Base-by-base conservation (phyloP, 495 filamentous ascomycete genomes). In the Neurospora tetraspora region DNA sequence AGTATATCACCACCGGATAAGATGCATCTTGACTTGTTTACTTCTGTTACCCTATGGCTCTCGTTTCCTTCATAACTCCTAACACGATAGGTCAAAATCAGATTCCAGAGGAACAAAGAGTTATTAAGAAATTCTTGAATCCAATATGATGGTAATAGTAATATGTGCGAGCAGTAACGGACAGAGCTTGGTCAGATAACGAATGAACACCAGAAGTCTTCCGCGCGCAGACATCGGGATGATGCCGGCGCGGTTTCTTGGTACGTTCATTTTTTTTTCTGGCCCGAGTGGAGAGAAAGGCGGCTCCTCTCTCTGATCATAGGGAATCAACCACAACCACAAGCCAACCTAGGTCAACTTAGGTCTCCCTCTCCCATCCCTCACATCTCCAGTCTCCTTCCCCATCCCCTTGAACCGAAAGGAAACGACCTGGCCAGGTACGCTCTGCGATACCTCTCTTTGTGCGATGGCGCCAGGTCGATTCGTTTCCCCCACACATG, bases 41-140 rank as follows among this genome's bases (percentile, higher is more conserved):
- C n/a, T n/a, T n/a, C n/a, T n/a, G n/a, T n/a, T n/a, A n/a, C n/a
- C n/a, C n/a, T n/a, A n/a, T n/a, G n/a, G n/a, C n/a, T n/a, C n/a
- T n/a, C n/a, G n/a, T n/a, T n/a, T n/a, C n/a, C n/a, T n/a, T n/a
- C n/a, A n/a, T n/a, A n/a, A n/a, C n/a, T n/a, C n/a, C n/a, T n/a
- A n/a, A n/a, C n/a, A n/a, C n/a, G 6, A 14, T 14, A 7, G 11
- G 2, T 61, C 53, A 23, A 31, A n/a, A n/a, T n/a, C n/a, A n/a
- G 5, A 14, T 8, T 16, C 20, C 12, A 3, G 43, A 20, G 47
- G 53, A 36, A 34, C 53, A 65, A 65, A 65, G 53, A 18, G 53
- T 65, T 65, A 65, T 65, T 65, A 65, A 65, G 53, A 65, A 65
- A 65, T 65, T 65, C 27, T 65, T 65, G 68, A 79, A 81, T 11